phyloP scores from a whole-genome alignment of 2,329 filamentous ascomycete genomes.

The Monosporascus sp. region DNA sequence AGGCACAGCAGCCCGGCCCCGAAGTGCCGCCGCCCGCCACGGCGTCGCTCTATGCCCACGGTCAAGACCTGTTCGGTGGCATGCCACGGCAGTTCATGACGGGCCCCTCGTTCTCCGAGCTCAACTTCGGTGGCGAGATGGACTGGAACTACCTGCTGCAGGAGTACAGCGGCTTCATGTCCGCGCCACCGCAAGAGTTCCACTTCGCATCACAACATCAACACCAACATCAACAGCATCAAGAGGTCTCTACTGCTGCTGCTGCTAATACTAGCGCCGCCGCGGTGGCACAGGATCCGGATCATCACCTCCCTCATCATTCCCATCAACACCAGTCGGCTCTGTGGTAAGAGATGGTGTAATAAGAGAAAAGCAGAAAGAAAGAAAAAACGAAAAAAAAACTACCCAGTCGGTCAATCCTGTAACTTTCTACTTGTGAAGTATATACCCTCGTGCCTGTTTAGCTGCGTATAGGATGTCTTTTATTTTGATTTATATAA shows the following conservation, averaged over 20 bases:
- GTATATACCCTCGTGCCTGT: too few relatives aligned
- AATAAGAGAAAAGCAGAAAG: too few relatives aligned
- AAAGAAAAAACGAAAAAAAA: too few relatives aligned
- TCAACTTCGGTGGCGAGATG: constrained; percentile 27
- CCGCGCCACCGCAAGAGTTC: constrained; percentile 3
- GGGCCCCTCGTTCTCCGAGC: constrained; percentile 19
- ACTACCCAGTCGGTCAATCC: too few relatives aligned
- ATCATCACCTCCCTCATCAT: neutral
- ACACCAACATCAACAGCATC: neutral
- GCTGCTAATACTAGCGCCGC: neutral
- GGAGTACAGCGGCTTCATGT: constrained; percentile 22
- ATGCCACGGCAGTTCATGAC: constrained; percentile 22
- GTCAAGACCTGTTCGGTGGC: constrained; percentile 18
- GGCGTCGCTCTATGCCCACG: constrained; percentile 14
- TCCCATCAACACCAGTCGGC: neutral
- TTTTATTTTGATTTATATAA: too few relatives aligned
- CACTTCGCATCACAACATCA: constrained; percentile 9
- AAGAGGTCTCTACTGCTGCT: neutral
- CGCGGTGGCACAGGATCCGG: neutral
- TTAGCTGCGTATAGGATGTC: too few relatives aligned
- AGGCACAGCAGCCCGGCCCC: constrained; percentile 1
- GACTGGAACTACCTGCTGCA: constrained; percentile 27
- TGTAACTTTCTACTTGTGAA: too few relatives aligned
- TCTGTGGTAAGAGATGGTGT: too few relatives aligned
- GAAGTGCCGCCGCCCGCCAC: constrained; percentile 6